A percentile compares a stretch with the other conserved stretches of the same genome.
These are phyloP conservation scores for Senna tora DNA, from an alignment of 306 rosid species.

Conservation along the genomic window DNA sequence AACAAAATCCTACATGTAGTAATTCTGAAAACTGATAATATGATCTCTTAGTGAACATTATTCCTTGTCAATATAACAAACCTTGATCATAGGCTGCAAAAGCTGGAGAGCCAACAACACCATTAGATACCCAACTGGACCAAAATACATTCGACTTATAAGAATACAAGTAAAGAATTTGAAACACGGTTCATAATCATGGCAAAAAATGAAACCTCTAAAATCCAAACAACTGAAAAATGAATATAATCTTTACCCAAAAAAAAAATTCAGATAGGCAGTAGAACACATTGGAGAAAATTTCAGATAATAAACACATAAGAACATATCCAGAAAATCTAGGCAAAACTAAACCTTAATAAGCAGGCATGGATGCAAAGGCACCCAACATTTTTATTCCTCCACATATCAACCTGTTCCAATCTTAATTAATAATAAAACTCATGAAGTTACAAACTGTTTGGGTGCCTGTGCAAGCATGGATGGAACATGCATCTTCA, in stretches of 20 bases:
- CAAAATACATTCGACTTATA: constrained; percentile 4
- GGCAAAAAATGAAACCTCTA: not conserved
- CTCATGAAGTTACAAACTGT: not conserved
- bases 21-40: not conserved
- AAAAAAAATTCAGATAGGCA: constrained; percentile 2
- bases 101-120: constrained; percentile 97
- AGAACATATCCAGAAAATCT: not conserved
- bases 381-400: too few species aligned
- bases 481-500: not conserved
- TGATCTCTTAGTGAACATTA: constrained; percentile 12
- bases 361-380: too few species aligned
- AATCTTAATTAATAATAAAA: not conserved
- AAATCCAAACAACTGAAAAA: constrained; percentile 6
- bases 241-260: not conserved
- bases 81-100: constrained; percentile 99
- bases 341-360: not conserved
- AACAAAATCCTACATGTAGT: constrained; percentile 23
- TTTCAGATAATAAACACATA: too few species aligned
- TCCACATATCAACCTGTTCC: not conserved
- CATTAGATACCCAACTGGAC: constrained; percentile 96
- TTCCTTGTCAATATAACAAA: constrained; percentile 41
- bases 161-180: too few species aligned
- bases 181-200: too few species aligned
- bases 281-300: not conserved
- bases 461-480: not conserved